Base-by-base conservation (phyloP, 192 early-diverging fungal genomes). In the Podila verticillata region DNA sequence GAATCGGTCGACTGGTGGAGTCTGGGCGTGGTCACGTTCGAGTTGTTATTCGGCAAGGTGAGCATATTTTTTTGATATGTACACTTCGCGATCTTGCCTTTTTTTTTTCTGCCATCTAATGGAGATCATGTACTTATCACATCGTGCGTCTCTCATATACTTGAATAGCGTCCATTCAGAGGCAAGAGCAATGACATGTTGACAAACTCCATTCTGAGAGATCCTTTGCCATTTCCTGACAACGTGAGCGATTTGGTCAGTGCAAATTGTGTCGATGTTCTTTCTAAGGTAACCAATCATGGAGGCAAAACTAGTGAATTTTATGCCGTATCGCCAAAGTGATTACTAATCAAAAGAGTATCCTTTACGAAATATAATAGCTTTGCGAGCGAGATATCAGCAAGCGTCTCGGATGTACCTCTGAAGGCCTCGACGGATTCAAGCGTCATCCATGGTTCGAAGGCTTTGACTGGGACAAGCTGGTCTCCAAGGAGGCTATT, bases 401-500 rank as follows among this genome's bases (percentile, higher is more conserved):
- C 2, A 84, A 91, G 54, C 89, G 98, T 5, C 87, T 99, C 28
- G 97, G 97, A 1, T 87, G 88, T 63, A 93, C 92, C 22, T 72
- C 88, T 7, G 88, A 91, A 12, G 96, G 97, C 7, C 82, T 91
- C 32, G 87, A 89, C 48, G 74, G 77, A 7, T 73, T 99, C 35
- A 89, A 90, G 63, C 74, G 63, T 0, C 96, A 98, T 68, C 91
- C 95, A 30, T 97, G 92, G 85, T 94, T 99, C 62, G 78, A 84
- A 13, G 75, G 83, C 32, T 88, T 93, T 49, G 90, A 94, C 35
- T 99, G 96, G 96, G 81, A 84, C 19, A 74, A 75, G 47, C 84
- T 98, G 32, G 91, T 92, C 32, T 73, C 84, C n/a, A 93, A 93
- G 80, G 82, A 92, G 67, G 84, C 90, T 0, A 73, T 67, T 4